Evolutionary conservation across 352 stramenopile genomes (phyloP).

Genomic region (Phytophthora citrophthora): DNA sequence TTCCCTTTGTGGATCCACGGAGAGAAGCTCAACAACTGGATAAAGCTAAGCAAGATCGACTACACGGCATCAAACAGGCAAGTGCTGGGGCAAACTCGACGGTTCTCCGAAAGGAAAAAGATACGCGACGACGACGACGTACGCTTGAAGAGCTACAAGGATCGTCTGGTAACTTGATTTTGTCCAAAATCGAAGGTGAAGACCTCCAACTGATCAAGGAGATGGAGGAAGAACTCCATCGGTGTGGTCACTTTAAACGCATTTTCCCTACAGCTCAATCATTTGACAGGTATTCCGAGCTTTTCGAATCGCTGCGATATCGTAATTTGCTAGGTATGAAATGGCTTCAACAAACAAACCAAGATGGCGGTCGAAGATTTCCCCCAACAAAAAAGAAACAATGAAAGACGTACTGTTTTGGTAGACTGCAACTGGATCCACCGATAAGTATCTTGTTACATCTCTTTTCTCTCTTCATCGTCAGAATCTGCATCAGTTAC

Average conservation of each 20-base stretch:
- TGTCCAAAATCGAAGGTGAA: conserved; percentile 58
- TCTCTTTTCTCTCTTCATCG: conserved; percentile 1
- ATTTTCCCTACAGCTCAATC: conserved; percentile 74
- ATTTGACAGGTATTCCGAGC: conserved; percentile 51
- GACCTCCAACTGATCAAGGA: conserved; percentile 61
- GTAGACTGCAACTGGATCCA: no score
- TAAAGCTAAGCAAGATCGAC: conserved; percentile 53
- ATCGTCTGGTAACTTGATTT: conserved; percentile 5
- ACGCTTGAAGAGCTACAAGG: conserved; percentile 46
- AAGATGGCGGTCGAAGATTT: conserved; percentile 21
- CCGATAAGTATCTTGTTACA: no score
- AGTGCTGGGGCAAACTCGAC: neutral
- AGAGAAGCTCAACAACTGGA: conserved; percentile 43
- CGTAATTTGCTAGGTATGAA: conserved; percentile 69
- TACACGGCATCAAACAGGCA: conserved; percentile 46
- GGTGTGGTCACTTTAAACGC: conserved; percentile 70
- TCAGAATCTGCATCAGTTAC: neutral
- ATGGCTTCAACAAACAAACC: conserved; percentile 48
- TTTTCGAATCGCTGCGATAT: conserved; percentile 66
- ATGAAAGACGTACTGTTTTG: conserved; percentile 28
- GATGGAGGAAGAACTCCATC: conserved; percentile 70
- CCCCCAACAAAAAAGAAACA: conserved; percentile 35
- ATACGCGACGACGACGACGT: conserved; percentile 24
- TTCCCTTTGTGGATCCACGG: conserved; percentile 56
- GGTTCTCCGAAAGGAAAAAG: conserved; percentile 26